Evolutionary conservation across 202 grass and related monocot genomes (phyloP), one percentile per base, ranked within the genome.

Genomic region (Panicum hallii): DNA sequence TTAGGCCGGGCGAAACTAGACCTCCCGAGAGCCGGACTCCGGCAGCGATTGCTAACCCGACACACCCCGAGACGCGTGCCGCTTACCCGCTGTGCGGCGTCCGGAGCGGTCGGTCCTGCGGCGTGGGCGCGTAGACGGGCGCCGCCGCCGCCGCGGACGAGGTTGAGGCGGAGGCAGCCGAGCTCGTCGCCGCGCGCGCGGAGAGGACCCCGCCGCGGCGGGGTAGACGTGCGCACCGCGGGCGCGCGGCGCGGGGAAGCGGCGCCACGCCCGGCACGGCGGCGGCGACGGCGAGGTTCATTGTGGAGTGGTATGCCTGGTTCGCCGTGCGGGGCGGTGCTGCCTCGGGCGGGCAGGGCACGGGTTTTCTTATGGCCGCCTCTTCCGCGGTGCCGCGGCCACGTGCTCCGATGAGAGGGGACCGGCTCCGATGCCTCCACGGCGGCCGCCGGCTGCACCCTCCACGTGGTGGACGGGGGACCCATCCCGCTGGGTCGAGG

Each of bases 31-130:
- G 14, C 28, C 30, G 47, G 15, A 20, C 47, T 53, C 28, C 15
- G 14, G 16, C 16, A 11, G 23, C 48, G 34, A 30, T 12, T 40
- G 4, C 49, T 0, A 74, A 38, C 19, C 5, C 7, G 10, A 75
- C 9, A 22, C 9, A 0, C 17, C 17, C 16, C 30, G 17, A n/a
- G 72, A 55, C 9, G 10, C 32, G 34, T 44, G 5, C 16, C 38
- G 79, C 53, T 67, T 87, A 98, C 95, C 95, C 93, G 88, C 91
- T 98, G 48, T 98, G 95, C 34, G 93, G 95, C 82, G 95, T 98
- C 80, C 93, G 85, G 45, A 94, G 93, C 43, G 86, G 73, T 66
- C 95, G 89, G 73, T 92, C 91, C 60, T 70, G 79, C 53, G 89
- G 91, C n/a, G 86, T 95, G 69, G 91, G 91, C 26, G 34, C 80